Percentiles rank a stretch among this genome's conserved stretches.
These are phyloP conservation scores for Aspergillus udagawae DNA, from an alignment of 2,329 filamentous ascomycete genomes.

Conservation along the genomic window DNA sequence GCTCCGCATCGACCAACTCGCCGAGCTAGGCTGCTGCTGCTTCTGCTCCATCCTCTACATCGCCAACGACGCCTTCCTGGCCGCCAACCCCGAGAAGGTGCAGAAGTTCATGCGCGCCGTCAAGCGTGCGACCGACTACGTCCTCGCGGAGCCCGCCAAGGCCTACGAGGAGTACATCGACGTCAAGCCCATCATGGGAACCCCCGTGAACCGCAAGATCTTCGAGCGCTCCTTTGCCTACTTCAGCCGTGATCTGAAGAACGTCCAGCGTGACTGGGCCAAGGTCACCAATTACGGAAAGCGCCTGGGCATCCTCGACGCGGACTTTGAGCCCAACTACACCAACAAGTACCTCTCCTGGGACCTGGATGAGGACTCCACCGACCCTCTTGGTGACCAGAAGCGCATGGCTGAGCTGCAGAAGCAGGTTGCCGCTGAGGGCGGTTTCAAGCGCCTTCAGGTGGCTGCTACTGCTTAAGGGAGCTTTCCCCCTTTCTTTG, in stretches of 20 bases:
- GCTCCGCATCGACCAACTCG: constrained; percentile 76
- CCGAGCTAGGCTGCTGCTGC: constrained; percentile 76
- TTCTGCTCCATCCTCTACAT: constrained; percentile 82
- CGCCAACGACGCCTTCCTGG: constrained; percentile 67
- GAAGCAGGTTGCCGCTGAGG: constrained; percentile 59
- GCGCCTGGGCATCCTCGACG: constrained; percentile 63
- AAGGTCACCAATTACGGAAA: constrained; percentile 77
- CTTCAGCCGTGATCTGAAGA: constrained; percentile 70
- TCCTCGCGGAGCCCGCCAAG: constrained; percentile 58
- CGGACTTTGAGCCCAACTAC: constrained; percentile 66
- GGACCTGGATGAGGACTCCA: constrained; percentile 60
- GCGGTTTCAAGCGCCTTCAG: constrained; percentile 52
- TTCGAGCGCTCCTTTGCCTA: constrained; percentile 75
- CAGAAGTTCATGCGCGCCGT: constrained; percentile 66
- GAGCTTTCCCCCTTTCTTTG: background rate
- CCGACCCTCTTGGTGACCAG: constrained; percentile 68
- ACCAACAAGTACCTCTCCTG: constrained; percentile 68
- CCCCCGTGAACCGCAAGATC: constrained; percentile 69
- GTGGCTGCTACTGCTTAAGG: constrained; percentile 24
- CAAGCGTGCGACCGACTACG: constrained; percentile 70
- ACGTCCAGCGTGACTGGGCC: constrained; percentile 68
- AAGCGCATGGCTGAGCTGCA: constrained; percentile 69
- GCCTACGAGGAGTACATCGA: constrained; percentile 68
- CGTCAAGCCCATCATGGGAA: constrained; percentile 68
- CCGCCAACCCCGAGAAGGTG: constrained; percentile 63